Evolutionary conservation across 2,329 filamentous ascomycete genomes (phyloP).

Genomic region (Stemphylium beticola): DNA sequence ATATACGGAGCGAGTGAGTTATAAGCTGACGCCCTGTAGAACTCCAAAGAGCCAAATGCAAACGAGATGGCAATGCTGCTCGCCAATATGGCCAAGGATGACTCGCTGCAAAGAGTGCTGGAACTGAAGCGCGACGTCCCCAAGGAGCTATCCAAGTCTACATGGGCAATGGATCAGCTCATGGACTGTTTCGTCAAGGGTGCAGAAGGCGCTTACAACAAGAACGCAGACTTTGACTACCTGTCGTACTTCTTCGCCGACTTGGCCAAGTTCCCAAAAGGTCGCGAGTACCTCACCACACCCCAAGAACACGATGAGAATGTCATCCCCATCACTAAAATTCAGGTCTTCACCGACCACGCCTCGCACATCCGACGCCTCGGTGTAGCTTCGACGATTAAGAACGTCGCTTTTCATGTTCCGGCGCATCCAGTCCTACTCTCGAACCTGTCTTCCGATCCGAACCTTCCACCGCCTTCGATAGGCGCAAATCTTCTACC

Average conservation of each 20-base stretch:
- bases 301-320: slow-evolving; percentile 76
- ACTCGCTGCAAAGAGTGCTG: slow-evolving; percentile 72
- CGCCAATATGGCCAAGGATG: slow-evolving; percentile 86
- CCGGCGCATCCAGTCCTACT: slow-evolving; percentile 74
- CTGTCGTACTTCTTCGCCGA: slow-evolving; percentile 94
- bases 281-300: slow-evolving; percentile 75
- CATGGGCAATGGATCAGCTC: slow-evolving; percentile 82
- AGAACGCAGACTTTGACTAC: slow-evolving; percentile 86
- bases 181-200: slow-evolving; percentile 97
- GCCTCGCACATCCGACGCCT: slow-evolving; percentile 80
- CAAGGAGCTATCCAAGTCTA: slow-evolving; percentile 72
- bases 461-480: slow-evolving; percentile 54
- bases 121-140: slow-evolving; percentile 71
- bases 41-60: slow-evolving; percentile 77
- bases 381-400: slow-evolving; percentile 95
- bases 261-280: slow-evolving; percentile 77
- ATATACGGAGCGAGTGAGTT: neutral
- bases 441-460: slow-evolving; percentile 45
- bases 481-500: slow-evolving; percentile 81
- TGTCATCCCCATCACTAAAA: slow-evolving; percentile 86
- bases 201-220: slow-evolving; percentile 81
- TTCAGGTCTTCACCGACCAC: slow-evolving; percentile 94
- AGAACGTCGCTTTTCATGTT: slow-evolving; percentile 88
- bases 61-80: slow-evolving; percentile 90
- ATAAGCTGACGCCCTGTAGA: slow-evolving; percentile 53